Percentiles rank a stretch among this genome's conserved stretches.
These are phyloP conservation scores for Xylaria sp. DNA, from an alignment of 2,329 filamentous ascomycete genomes.

Conservation along the genomic window DNA sequence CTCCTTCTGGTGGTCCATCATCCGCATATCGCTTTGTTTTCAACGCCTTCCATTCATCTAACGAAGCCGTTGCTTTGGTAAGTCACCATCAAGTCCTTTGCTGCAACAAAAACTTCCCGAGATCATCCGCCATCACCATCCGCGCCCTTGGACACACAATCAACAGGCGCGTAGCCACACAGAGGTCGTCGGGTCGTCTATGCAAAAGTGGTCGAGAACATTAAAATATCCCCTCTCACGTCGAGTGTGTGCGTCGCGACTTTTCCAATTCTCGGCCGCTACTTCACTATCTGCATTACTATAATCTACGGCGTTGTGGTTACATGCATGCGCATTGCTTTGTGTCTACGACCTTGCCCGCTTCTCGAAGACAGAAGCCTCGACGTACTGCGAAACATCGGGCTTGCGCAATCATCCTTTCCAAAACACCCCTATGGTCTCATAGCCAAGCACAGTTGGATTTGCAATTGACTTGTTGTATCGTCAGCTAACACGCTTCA, in stretches of 20 bases:
- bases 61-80: conserved; percentile 31
- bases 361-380: conserved; percentile 14
- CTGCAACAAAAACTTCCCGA: conserved; percentile 5
- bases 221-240: conserved; percentile 2
- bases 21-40: conserved; percentile 37
- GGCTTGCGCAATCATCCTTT: conserved; percentile 7
- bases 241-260: conserved; percentile 17
- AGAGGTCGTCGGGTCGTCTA: conserved; percentile 16
- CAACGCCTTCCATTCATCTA: conserved; percentile 32
- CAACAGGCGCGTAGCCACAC: conserved; percentile 26
- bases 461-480: background rate
- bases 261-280: conserved; percentile 11
- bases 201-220: conserved; percentile 20
- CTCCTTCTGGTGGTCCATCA: conserved; percentile 36
- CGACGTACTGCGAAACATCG: conserved; percentile 12
- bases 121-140: conserved; percentile 5
- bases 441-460: background rate
- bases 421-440: conserved; percentile 17
- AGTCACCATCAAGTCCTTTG: conserved; percentile 25
- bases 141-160: background rate
- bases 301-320: conserved; percentile 20
- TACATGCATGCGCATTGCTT: conserved; percentile 23
- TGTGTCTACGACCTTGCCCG: conserved; percentile 10
- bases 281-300: conserved; percentile 13
- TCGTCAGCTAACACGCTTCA: conserved; percentile 22